Conservation (phyloP, 768 basidiomycete genomes). For the Brasilioporus rufonigricans region DNA sequence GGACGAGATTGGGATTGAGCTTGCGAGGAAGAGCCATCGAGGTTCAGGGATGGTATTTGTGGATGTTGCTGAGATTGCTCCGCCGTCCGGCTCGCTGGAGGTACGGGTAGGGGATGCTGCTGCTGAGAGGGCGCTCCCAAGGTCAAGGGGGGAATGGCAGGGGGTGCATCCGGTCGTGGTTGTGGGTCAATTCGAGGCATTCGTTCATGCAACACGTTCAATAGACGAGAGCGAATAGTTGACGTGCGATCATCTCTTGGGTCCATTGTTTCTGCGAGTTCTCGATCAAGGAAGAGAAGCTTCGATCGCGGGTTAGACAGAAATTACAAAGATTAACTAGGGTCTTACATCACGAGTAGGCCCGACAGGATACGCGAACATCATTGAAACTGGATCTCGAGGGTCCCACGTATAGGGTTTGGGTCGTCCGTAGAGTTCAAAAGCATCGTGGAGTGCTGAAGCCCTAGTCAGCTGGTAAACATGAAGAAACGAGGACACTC, state of each 20-base stretch:
- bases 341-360: constrained; percentile 73
- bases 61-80: constrained; percentile 26
- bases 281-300: constrained; percentile 87
- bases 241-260: constrained; percentile 78
- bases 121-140: constrained; percentile 9
- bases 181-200: constrained; percentile 45
- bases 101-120: constrained; percentile 27
- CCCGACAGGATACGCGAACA: constrained; percentile 94
- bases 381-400: constrained; percentile 73
- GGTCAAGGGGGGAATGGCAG: constrained; percentile 20
- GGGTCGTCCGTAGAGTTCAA: constrained; percentile 87
- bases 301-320: constrained; percentile 32
- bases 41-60: constrained; percentile 62
- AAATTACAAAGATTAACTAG: not conserved
- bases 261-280: constrained; percentile 74
- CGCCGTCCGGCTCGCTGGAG: constrained; percentile 13
- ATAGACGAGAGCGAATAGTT: constrained; percentile 57
- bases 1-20: constrained; percentile 13
- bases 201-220: constrained; percentile 59
- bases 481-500: constrained; percentile 25
- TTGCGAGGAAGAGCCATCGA: constrained; percentile 33
- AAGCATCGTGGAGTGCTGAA: constrained; percentile 80
- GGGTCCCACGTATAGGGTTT: constrained; percentile 88
- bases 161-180: constrained; percentile 6
- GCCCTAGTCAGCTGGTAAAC: constrained; percentile 10